Conservation (phyloP, 2,329 filamentous ascomycete species). For the Hypoxylon sp. region DNA sequence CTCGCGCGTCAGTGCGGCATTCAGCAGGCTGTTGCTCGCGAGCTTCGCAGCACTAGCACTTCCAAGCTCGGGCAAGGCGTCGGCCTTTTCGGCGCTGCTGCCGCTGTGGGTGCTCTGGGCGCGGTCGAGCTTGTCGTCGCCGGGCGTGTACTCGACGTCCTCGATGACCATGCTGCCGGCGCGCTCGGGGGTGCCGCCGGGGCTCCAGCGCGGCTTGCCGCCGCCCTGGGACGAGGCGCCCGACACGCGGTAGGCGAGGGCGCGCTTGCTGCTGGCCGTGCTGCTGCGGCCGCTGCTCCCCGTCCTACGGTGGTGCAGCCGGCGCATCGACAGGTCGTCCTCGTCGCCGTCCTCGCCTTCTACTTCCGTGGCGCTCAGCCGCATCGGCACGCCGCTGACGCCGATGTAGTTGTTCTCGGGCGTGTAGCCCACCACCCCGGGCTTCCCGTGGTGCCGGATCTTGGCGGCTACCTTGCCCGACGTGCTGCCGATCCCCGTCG, state of each 20-base stretch:
- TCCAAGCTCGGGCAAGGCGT: constrained; percentile 68
- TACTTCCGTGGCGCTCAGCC: constrained; percentile 94
- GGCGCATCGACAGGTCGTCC: constrained; percentile 66
- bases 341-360: constrained; percentile 74
- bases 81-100: constrained; percentile 70
- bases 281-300: constrained; percentile 83
- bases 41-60: constrained; percentile 58
- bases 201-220: constrained; percentile 60
- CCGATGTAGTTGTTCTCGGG: constrained; percentile 80
- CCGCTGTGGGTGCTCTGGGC: constrained; percentile 65
- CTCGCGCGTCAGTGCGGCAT: constrained; percentile 69
- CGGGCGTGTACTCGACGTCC: constrained; percentile 51
- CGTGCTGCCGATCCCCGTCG: constrained; percentile 68
- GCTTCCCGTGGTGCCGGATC: constrained; percentile 88
- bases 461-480: constrained; percentile 80
- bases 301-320: constrained; percentile 74
- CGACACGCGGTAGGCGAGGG: constrained; percentile 63
- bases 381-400: constrained; percentile 85
- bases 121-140: constrained; percentile 47
- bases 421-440: constrained; percentile 81
- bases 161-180: constrained; percentile 64
- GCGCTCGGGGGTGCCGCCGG: constrained; percentile 67
- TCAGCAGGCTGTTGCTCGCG: constrained; percentile 68
- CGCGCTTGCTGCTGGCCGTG: constrained; percentile 65
- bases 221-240: constrained; percentile 59